Base-by-base conservation (phyloP, 2,329 filamentous ascomycete genomes). In the Hymenoscyphus scutula region DNA sequence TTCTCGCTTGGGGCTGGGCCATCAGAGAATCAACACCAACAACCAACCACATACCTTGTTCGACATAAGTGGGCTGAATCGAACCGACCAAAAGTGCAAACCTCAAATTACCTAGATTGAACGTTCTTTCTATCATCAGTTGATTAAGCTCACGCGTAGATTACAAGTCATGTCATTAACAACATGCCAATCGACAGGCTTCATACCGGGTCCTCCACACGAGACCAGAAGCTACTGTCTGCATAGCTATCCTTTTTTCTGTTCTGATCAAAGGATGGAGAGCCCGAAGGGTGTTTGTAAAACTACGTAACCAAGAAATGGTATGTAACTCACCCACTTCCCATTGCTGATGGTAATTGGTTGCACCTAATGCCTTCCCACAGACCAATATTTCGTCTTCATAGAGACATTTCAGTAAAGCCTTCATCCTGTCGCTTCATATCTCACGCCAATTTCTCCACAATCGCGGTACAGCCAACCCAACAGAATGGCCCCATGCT, bases 391-490 rank as follows among this genome's bases (percentile, higher is more conserved):
- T 45, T 45, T 19, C n/a, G 41, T 7, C 41, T 23, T 45, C 41
- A n/a, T 45, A 11, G 41, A 45, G 8, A 45, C 2, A 10, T 19
- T 45, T 45, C 41, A n/a, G n/a, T 23, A n/a, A n/a, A n/a, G 41
- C 41, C 19, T 45, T 23, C 41, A 45, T 45, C n/a, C 19, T 7
- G 41, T 19, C 23, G 51, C 56, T 48, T 10, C 29, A 15, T 19
- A 30, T 48, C 38, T 59, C 38, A n/a, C 48, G 38, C 10, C 15
- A 59, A n/a, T 68, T 67, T 19, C 38, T 65, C 69, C 1, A 60
- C 62, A 1, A 45, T 68, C 32, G 62, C 68, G 10, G 66, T 61
- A 29, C 65, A 71, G 61, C 63, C 61, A 17, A 63, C 56, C 2
- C 67, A 68, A 30, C 51, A 65, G 19, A 56, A 62, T 29, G 64